Evolutionary conservation across 2,329 filamentous ascomycete genomes (phyloP).

Genomic region (Periconia sp.): DNA sequence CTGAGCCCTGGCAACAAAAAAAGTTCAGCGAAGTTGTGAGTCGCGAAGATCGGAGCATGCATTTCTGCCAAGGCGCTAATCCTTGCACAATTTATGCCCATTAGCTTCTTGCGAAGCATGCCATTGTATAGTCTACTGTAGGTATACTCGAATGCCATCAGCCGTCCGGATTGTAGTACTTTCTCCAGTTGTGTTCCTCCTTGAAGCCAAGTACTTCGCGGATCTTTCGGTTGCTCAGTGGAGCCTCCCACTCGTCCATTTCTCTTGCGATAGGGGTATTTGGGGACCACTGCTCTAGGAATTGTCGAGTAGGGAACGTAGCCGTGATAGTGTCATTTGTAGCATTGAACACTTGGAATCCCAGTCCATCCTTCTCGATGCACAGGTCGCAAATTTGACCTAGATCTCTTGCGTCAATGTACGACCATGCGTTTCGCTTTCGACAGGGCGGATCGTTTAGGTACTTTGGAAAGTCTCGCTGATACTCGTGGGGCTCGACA

Average conservation of each 20-base stretch:
- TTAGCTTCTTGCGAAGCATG: no score
- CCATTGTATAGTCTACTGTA: no score
- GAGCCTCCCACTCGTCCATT: slow-evolving; percentile 65
- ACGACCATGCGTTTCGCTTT: slow-evolving; percentile 67
- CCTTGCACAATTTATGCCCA: neutral
- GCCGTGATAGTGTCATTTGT: slow-evolving; percentile 68
- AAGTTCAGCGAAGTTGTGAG: slow-evolving; percentile 4
- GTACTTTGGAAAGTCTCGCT: slow-evolving; percentile 58
- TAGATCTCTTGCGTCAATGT: slow-evolving; percentile 67
- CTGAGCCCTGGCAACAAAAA: slow-evolving; percentile 5
- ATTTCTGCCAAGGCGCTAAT: slow-evolving; percentile 14
- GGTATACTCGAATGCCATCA: no score
- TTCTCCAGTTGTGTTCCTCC: slow-evolving; percentile 64
- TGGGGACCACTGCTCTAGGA: slow-evolving; percentile 58
- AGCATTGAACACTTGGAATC: slow-evolving; percentile 70
- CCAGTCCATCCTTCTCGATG: slow-evolving; percentile 60
- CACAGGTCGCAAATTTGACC: slow-evolving; percentile 66
- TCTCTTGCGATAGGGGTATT: slow-evolving; percentile 60
- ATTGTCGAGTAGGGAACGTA: slow-evolving; percentile 57
- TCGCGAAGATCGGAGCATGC: slow-evolving; percentile 5
- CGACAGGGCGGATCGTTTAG: slow-evolving; percentile 58
- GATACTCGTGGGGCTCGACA: slow-evolving; percentile 67
- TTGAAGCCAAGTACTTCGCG: slow-evolving; percentile 64
- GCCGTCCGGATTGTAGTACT: slow-evolving; percentile 54
- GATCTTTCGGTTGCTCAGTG: slow-evolving; percentile 66